These are phyloP conservation scores for Fomitopsis pinicola DNA, from an alignment of 1,284 basidiomycete species.

Conservation along the genomic window DNA sequence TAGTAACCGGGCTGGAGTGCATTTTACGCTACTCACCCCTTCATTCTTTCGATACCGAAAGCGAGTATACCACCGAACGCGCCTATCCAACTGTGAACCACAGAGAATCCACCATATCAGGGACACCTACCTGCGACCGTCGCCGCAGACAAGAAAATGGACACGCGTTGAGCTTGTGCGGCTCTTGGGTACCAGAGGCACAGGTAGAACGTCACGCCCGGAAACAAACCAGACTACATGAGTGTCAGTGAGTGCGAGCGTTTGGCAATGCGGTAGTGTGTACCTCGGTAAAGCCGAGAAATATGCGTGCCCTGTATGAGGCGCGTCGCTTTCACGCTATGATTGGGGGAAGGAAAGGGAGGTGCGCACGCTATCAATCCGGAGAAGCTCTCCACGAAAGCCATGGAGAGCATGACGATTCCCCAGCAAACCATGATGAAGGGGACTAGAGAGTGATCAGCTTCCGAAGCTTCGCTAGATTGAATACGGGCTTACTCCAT, in stretches of 20 bases:
- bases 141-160: slow-evolving; percentile 51
- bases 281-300: background rate
- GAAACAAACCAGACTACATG: slow-evolving; percentile 41
- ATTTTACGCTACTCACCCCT: background rate
- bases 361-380: background rate
- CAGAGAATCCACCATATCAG: background rate
- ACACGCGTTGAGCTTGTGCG: slow-evolving; percentile 10
- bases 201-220: slow-evolving; percentile 46
- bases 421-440: slow-evolving; percentile 4
- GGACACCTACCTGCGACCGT: slow-evolving; percentile 39
- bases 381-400: slow-evolving; percentile 1
- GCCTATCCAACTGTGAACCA: background rate
- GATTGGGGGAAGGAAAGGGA: too few species aligned
- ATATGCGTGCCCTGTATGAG: background rate
- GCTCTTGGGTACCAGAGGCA: slow-evolving; percentile 27
- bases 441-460: background rate
- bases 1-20: background rate
- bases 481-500: background rate
- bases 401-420: slow-evolving; percentile 2
- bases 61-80: slow-evolving; percentile 9
- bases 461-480: too few species aligned
- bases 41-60: slow-evolving; percentile 7
- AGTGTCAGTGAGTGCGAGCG: background rate
- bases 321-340: too few species aligned
- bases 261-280: too few species aligned